Percentiles rank a stretch among this genome's conserved stretches.
Evolutionary conservation across 306 rosid genomes (phyloP).

Genomic region (Amphicarpaea edgeworthii): DNA sequence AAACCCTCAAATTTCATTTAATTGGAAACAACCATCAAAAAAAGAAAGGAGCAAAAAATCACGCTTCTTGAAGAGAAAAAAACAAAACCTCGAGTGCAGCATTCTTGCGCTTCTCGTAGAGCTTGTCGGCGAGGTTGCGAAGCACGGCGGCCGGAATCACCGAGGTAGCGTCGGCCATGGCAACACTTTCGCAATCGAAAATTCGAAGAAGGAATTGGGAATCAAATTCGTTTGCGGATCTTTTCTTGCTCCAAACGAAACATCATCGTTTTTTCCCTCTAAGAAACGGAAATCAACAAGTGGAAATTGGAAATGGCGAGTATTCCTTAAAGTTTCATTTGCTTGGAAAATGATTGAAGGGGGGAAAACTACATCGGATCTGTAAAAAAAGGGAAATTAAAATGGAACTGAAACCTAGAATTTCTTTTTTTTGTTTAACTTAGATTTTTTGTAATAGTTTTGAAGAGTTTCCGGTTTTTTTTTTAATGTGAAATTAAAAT

Average conservation of each 20-base stretch:
- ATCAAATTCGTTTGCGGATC: slow-evolving; percentile 55
- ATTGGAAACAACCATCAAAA: neutral
- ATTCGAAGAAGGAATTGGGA: neutral
- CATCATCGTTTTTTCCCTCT: slow-evolving; percentile 10
- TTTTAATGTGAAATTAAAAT: slow-evolving; percentile 13
- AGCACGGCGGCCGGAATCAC: slow-evolving; percentile 77
- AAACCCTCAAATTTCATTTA: slow-evolving; percentile 52
- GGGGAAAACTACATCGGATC: slow-evolving; percentile 40
- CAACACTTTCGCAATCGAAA: slow-evolving; percentile 35
- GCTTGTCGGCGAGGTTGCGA: slow-evolving; percentile 95
- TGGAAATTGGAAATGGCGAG: neutral
- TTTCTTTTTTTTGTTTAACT: neutral
- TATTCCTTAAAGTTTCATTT: neutral
- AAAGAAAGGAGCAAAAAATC: too few relatives aligned
- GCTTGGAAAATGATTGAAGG: slow-evolving; percentile 37
- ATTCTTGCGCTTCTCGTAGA: slow-evolving; percentile 98
- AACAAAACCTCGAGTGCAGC: slow-evolving; percentile 89
- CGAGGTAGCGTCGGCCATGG: slow-evolving; percentile 78
- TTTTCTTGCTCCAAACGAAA: slow-evolving; percentile 51
- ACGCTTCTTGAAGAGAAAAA: neutral
- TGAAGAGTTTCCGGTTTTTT: slow-evolving; percentile 12
- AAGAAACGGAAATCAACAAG: slow-evolving; percentile 18
- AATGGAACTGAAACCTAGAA: neutral
- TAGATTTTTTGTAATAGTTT: neutral
- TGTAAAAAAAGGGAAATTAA: slow-evolving; percentile 2